Base-by-base conservation (phyloP, 768 basidiomycete species). In the Gautieria morchelliformis region DNA sequence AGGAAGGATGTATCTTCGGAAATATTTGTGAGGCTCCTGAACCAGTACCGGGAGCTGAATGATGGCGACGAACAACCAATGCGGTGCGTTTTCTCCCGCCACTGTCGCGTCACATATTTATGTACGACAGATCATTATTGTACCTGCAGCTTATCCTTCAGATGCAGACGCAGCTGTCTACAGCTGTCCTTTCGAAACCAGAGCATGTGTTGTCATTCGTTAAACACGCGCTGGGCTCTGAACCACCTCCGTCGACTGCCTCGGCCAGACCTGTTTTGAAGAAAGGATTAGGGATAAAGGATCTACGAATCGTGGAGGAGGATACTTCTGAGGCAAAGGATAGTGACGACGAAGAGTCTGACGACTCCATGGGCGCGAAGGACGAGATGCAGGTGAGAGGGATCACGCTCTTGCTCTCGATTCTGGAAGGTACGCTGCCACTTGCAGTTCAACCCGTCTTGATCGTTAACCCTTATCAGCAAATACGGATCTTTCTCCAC, bases 141-240 rank as follows among this genome's bases (percentile, higher is more conserved):
- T 82, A 83, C 61, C 76, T 95, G 22, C 91, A 94, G 65, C 74
- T 95, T 37, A 81, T 91, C 35, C 75, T 93, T 60, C 82, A 87
- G 63, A 86, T 96, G 75, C 89, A 93, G 66, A 75, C 80, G 1
- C 77, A 82, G 52, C 71, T 91, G 4, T 74, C 80, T 0, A 75
- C 78, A 4, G 83, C 77, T 59, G 79, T 93, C 32, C 71, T 84
- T 37, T 70, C 68, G 45, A 79, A 85, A 58, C 87, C 89, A 0
- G 77, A 77, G 10, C 83, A 93, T 57, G 77, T 94, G 10, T 68
- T 98, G n/a, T 74, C 78, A 2, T 96, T 96, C 65, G 76, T 97
- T 24, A 86, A 85, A 56, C 83, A 90, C 58, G 86, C 87, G 1
- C 71, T 96, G 5, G 65, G 68, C 17, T 47, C 37, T 15, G 24